These are phyloP conservation scores for Starmerella tilneyi DNA, from an alignment of 805 yeast genomes.

Conservation along the genomic window DNA sequence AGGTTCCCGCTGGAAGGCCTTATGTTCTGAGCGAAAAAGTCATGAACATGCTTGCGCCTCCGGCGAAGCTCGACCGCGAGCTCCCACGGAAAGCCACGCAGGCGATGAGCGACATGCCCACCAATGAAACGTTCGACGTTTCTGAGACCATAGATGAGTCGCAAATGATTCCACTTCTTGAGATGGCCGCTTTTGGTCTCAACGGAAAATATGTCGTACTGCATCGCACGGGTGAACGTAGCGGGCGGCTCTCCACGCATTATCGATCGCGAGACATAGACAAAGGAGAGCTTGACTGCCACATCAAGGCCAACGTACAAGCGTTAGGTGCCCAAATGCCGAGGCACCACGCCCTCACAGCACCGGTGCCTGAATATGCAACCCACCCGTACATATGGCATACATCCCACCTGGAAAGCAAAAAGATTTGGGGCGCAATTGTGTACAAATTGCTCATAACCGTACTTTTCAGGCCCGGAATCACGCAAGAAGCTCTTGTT, in stretches of 20 bases:
- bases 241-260: conserved; percentile 12
- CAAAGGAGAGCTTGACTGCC: conserved; percentile 15
- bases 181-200: conserved; percentile 29
- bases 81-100: conserved; percentile 39
- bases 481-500: conserved; percentile 28
- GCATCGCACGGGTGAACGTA: conserved; percentile 15
- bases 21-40: conserved; percentile 50
- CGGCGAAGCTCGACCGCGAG: conserved; percentile 32
- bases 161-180: conserved; percentile 52
- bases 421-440: conserved; percentile 49
- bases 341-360: background rate
- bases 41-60: conserved; percentile 31
- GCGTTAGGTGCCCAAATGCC: background rate
- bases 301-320: background rate
- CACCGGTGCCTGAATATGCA: background rate
- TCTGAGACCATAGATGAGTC: conserved; percentile 49
- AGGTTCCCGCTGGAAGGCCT: conserved; percentile 38
- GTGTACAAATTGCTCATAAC: conserved; percentile 39
- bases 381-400: conserved; percentile 22
- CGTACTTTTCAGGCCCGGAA: conserved; percentile 49
- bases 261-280: conserved; percentile 72
- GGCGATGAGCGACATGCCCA: conserved; percentile 38
- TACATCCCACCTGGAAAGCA: conserved; percentile 37
- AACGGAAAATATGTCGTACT: background rate
- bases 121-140: conserved; percentile 35